Percentiles rank a stretch among this genome's conserved stretches.
These are phyloP conservation scores for Acorus calamus DNA, from an alignment of 106 monocot species.

Conservation along the genomic window DNA sequence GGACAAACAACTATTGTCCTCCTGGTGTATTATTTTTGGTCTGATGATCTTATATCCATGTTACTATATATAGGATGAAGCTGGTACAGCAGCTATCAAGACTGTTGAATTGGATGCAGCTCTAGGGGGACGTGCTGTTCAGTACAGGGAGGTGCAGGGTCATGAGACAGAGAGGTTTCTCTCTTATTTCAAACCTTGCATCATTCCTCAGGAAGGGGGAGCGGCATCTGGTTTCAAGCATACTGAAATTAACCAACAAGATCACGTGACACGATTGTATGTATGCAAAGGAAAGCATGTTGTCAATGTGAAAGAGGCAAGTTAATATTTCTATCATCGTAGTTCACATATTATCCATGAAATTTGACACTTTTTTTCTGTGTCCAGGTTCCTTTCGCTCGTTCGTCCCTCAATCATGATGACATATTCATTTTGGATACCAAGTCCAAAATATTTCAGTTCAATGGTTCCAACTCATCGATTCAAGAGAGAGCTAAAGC, in stretches of 20 bases:
- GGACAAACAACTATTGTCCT: too few species aligned
- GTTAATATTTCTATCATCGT: not conserved
- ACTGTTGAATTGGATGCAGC: slow-evolving; percentile 45
- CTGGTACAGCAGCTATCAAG: slow-evolving; percentile 42
- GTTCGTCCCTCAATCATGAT: slow-evolving; percentile 48
- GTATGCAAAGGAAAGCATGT: slow-evolving; percentile 51
- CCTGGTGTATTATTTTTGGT: not conserved
- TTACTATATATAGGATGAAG: slow-evolving; percentile 30
- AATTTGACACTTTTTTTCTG: not conserved
- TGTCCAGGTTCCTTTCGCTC: slow-evolving; percentile 40
- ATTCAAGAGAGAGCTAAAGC: slow-evolving; percentile 60
- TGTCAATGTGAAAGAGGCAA: slow-evolving; percentile 48
- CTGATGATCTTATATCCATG: slow-evolving; percentile 1
- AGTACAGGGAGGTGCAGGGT: slow-evolving; percentile 44
- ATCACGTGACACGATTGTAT: slow-evolving; percentile 33
- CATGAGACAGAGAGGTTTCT: slow-evolving; percentile 45
- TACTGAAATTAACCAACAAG: slow-evolving; percentile 26
- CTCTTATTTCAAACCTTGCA: slow-evolving; percentile 57
- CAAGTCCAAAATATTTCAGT: slow-evolving; percentile 52
- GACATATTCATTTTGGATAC: slow-evolving; percentile 56
- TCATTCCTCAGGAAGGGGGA: slow-evolving; percentile 46
- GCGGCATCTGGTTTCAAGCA: slow-evolving; percentile 39
- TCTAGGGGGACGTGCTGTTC: slow-evolving; percentile 45
- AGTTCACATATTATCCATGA: not conserved
- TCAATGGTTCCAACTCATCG: slow-evolving; percentile 49